Percentiles rank a stretch among this genome's conserved stretches.
phyloP scores from a whole-genome alignment of 768 basidiomycete genomes.

The Russula foetens region DNA sequence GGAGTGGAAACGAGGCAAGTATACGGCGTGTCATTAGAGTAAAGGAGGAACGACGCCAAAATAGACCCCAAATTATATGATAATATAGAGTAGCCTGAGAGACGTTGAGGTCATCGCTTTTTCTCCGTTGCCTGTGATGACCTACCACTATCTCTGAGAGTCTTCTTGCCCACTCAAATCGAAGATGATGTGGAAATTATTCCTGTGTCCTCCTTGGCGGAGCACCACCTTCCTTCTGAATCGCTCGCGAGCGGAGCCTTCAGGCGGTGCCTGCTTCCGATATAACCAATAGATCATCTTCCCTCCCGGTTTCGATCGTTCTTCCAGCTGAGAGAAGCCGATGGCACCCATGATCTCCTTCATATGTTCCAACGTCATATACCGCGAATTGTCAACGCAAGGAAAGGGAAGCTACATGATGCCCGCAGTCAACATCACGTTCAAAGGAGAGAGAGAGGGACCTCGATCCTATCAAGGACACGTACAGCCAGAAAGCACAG shows the following conservation, averaged over 20 bases:
- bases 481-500: constrained; percentile 65
- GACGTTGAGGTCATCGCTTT: constrained; percentile 42
- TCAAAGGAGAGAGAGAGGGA: not conserved
- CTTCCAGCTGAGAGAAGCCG: constrained; percentile 55
- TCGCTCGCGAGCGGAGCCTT: constrained; percentile 14
- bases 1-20: constrained; percentile 90
- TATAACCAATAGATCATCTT: constrained; percentile 89
- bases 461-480: not conserved
- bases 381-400: constrained; percentile 81
- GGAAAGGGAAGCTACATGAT: constrained; percentile 67
- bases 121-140: not conserved
- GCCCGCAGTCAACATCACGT: not conserved
- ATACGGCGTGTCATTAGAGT: constrained; percentile 85
- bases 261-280: constrained; percentile 32
- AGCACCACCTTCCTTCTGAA: constrained; percentile 52
- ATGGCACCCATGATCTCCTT: constrained; percentile 46
- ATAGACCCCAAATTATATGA: constrained; percentile 74
- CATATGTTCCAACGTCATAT: constrained; percentile 56
- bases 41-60: constrained; percentile 84
- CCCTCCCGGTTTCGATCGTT: constrained; percentile 56
- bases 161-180: not conserved
- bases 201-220: constrained; percentile 54
- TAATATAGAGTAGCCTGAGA: constrained; percentile 87
- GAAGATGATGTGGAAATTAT: constrained; percentile 67
- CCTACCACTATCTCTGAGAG: not conserved